phyloP scores from a whole-genome alignment of 73 alveolate genomes.

The Paraurostyla sp. region DNA sequence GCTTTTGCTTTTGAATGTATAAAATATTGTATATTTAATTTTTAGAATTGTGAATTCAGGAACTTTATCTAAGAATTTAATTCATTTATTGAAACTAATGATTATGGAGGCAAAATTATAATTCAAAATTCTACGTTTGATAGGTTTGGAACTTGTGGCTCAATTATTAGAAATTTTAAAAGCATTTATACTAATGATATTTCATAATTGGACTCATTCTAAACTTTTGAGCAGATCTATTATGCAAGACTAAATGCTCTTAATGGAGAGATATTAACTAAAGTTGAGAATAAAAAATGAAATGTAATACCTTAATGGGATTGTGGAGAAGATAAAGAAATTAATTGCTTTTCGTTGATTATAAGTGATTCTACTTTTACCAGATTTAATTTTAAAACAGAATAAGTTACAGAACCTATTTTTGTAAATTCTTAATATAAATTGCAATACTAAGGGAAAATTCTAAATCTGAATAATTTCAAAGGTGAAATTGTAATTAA shows the following conservation, averaged over 20 bases:
- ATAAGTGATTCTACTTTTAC: background rate
- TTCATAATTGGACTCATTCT: background rate
- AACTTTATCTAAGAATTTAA: conserved; percentile 48
- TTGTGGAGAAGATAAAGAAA: too few relatives aligned
- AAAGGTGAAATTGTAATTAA: background rate
- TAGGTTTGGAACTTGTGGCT: conserved; percentile 20
- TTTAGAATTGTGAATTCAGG: conserved; percentile 9
- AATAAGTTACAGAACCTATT: background rate
- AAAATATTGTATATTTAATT: background rate
- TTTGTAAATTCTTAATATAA: conserved; percentile 14
- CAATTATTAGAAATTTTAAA: conserved; percentile 37
- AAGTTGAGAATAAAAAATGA: too few relatives aligned
- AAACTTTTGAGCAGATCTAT: too few relatives aligned
- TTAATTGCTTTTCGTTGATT: background rate
- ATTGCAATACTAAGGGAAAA: conserved; percentile 29
- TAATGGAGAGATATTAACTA: background rate
- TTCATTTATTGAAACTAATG: conserved; percentile 18
- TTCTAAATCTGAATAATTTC: conserved; percentile 4
- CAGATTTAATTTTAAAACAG: background rate
- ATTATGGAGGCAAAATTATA: background rate
- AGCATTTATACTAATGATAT: background rate
- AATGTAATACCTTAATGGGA: background rate
- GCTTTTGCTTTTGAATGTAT: background rate
- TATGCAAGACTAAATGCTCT: too few relatives aligned
- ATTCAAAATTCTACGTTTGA: background rate